Base-by-base conservation (phyloP, 495 filamentous ascomycete genomes). In the Aspergillus avenaceus region DNA sequence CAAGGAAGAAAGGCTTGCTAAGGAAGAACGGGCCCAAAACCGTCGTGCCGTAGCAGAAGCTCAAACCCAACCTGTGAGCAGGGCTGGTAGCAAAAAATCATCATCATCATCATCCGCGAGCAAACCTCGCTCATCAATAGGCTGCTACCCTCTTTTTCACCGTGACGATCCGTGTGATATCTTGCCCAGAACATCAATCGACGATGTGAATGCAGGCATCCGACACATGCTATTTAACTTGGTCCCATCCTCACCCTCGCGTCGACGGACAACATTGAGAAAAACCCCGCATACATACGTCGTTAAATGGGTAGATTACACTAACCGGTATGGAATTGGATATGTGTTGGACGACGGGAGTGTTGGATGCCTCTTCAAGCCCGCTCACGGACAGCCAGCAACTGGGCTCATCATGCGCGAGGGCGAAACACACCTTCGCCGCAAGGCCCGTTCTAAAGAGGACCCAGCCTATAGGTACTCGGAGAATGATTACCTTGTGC, bases 281-380 rank as follows among this genome's bases (percentile, higher is more conserved):
- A 62, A 69, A 29, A 50, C 65, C 13, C 71, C 73, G 1, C 73
- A 76, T 41, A 53, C 71, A 16, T 76, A 76, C 58, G 87, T 95
- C 19, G 84, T 90, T 19, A 93, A 92, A 62, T 95, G 90, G 90
- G 90, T 95, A n/a, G 90, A 95, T 58, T 95, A 93, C 56, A 90
- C 89, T 22, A 93, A 93, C 65, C 88, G 89, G 55, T 91, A 90
- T 58, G 90, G 90, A 1, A 77, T 92, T 31, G 90, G 89, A 4
- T 95, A 95, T 54, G 87, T 91, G 31, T 67, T 95, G 26, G 88
- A 86, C 41, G 87, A 93, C 60, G 88, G 90, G 8, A 90, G 84
- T 43, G 84, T 91, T 29, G 90, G 88, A 4, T 90, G 87, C 55
- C 84, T 92, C 13, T 85, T 91, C 47, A 87, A 84, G 37, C 85